Evolutionary conservation across 2,329 filamentous ascomycete genomes (phyloP).

Genomic region (Fusarium annulatum): DNA sequence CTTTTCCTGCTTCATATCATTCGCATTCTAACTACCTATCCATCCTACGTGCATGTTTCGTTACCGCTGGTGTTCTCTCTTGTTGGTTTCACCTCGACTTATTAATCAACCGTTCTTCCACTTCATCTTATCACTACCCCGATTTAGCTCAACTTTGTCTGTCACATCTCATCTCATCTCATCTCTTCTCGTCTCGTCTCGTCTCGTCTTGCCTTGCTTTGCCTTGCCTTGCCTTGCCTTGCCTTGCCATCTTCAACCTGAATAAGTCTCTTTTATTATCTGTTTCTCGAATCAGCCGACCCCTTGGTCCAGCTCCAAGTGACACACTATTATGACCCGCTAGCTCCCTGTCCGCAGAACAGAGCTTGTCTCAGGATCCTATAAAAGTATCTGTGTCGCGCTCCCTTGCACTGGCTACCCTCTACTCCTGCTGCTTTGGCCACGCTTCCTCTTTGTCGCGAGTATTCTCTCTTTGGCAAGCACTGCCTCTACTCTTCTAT

Average conservation of each 20-base stretch:
- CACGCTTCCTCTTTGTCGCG: neutral
- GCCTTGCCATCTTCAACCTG: neutral
- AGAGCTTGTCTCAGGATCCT: conserved; percentile 6
- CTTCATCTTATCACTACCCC: conserved; percentile 3
- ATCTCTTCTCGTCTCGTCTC: neutral
- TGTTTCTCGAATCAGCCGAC: conserved; percentile 16
- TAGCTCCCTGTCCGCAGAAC: neutral
- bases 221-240: neutral
- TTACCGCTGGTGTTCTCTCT: conserved; percentile 28
- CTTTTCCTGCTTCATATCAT: neutral
- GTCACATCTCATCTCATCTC: neutral
- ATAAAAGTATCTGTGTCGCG: conserved; percentile 25
- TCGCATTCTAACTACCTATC: neutral
- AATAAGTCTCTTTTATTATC: neutral
- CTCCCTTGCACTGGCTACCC: conserved; percentile 11
- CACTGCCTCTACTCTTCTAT: neutral
- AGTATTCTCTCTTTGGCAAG: neutral
- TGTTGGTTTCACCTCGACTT: conserved; percentile 8
- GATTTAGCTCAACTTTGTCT: neutral
- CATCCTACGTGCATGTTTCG: conserved; percentile 38
- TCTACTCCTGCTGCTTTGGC: neutral
- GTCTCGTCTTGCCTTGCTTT: neutral
- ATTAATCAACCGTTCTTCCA: neutral
- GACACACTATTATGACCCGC: conserved; percentile 20
- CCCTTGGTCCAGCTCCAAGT: conserved; percentile 3